A percentile compares a stretch with the other conserved stretches of the same genome.
Evolutionary conservation across 2,329 filamentous ascomycete species (phyloP).

Genomic region (Ilyonectria destructans): DNA sequence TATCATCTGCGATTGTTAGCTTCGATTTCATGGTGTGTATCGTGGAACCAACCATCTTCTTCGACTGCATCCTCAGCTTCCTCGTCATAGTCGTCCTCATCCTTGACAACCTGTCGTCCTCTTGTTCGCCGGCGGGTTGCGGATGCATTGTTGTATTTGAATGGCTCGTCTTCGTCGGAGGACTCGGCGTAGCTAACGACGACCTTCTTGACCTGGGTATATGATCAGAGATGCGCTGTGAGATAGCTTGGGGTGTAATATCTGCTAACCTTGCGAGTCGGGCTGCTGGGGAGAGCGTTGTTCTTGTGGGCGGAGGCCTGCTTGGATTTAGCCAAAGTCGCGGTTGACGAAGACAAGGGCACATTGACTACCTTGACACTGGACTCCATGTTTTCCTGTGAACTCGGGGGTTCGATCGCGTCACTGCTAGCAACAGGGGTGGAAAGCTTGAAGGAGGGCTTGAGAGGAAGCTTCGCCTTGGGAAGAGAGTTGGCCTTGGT

Average conservation of each 20-base stretch:
- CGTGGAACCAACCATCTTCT: conserved; percentile 66
- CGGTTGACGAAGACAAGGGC: conserved; percentile 20
- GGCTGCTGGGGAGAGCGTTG: conserved; percentile 71
- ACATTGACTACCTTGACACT: conserved; percentile 39
- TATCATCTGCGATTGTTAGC: conserved; percentile 68
- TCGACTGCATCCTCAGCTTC: conserved; percentile 75
- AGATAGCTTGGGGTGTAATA: too few species aligned
- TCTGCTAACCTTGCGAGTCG: conserved; percentile 80
- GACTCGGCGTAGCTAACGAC: conserved; percentile 91
- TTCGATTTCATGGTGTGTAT: too few species aligned
- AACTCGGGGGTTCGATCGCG: conserved; percentile 76
- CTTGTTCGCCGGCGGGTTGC: conserved; percentile 59
- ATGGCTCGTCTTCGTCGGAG: conserved; percentile 84
- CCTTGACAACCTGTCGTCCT: conserved; percentile 73
- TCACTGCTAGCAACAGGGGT: conserved; percentile 90
- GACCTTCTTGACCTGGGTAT: conserved; percentile 64
- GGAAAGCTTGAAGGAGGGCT: conserved; percentile 55
- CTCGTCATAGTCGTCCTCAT: conserved; percentile 82
- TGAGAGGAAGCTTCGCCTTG: conserved; percentile 65
- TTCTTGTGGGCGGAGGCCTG: conserved; percentile 56
- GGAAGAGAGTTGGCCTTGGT: conserved; percentile 60
- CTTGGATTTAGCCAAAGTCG: conserved; percentile 56
- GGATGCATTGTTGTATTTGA: conserved; percentile 63
- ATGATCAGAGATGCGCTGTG: conserved; percentile 15
- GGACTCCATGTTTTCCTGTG: conserved; percentile 74